A percentile compares a stretch with the other conserved stretches of the same genome.
phyloP scores from a whole-genome alignment of 768 basidiomycete species.

The Rhizopogon roseolus region DNA sequence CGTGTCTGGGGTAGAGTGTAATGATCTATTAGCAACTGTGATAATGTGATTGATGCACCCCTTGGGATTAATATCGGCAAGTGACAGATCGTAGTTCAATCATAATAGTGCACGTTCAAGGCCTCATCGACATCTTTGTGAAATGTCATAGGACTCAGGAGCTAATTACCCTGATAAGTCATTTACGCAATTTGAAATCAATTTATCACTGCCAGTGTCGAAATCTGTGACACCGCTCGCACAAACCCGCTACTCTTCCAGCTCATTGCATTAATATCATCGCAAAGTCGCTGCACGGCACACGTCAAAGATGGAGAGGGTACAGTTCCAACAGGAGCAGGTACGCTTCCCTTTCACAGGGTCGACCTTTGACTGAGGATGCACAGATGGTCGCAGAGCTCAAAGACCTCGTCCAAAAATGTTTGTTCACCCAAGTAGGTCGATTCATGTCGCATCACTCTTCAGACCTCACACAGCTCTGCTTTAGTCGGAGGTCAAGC shows the following conservation, averaged over 20 bases:
- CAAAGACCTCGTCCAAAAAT: constrained; percentile 84
- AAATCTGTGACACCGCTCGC: not conserved
- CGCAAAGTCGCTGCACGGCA: not conserved
- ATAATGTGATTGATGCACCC: not conserved
- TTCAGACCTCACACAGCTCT: not conserved
- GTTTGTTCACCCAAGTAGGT: constrained; percentile 75
- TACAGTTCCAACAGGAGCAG: constrained; percentile 93
- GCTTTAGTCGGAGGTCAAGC: constrained; percentile 68
- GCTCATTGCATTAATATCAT: not conserved
- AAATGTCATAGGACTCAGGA: not conserved
- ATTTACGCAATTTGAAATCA: not conserved
- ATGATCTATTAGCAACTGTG: not conserved
- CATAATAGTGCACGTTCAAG: not conserved
- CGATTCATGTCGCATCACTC: not conserved
- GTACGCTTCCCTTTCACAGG: constrained; percentile 25
- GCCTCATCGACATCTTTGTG: no score
- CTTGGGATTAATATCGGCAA: not conserved
- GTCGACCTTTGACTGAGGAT: not conserved
- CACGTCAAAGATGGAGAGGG: constrained; percentile 71
- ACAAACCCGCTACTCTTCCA: not conserved
- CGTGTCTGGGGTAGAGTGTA: constrained; percentile 42
- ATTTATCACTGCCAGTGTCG: not conserved
- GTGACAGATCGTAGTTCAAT: not conserved
- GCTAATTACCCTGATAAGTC: not conserved
- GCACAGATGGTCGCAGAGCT: constrained; percentile 91